phyloP scores from a whole-genome alignment of 768 basidiomycete species.

The Sporobolomyces phaffii region DNA sequence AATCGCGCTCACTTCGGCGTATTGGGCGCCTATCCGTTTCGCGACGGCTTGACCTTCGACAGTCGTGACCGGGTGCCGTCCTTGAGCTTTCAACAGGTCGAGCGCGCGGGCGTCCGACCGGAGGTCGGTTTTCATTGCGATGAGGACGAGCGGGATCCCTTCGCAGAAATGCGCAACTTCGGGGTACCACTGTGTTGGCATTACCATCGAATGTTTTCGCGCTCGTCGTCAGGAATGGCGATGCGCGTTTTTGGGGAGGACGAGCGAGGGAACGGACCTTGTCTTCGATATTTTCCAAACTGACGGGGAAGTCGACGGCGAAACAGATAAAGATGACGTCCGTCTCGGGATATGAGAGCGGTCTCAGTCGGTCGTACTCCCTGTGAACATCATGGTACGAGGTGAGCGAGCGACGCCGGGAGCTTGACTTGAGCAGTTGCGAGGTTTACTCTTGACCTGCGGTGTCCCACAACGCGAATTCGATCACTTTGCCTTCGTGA shows the following conservation, averaged over 20 bases:
- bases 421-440: too few relatives aligned
- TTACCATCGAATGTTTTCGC: too few relatives aligned
- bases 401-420: neutral
- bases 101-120: conserved; percentile 78
- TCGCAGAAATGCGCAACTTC: conserved; percentile 90
- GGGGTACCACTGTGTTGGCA: conserved; percentile 76
- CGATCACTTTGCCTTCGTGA: conserved; percentile 84
- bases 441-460: conserved; percentile 79
- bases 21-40: conserved; percentile 76
- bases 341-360: conserved; percentile 93
- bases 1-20: conserved; percentile 91
- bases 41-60: conserved; percentile 81
- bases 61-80: conserved; percentile 60
- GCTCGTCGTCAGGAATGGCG: neutral
- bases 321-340: conserved; percentile 99
- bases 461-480: conserved; percentile 99
- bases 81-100: conserved; percentile 83
- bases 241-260: neutral
- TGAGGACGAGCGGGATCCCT: conserved; percentile 78
- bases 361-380: conserved; percentile 95
- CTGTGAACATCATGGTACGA: neutral
- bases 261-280: conserved; percentile 58
- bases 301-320: conserved; percentile 93
- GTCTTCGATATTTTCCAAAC: conserved; percentile 97
- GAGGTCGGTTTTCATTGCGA: conserved; percentile 90